These are phyloP conservation scores for Excoecaria cochinchinensis DNA, from an alignment of 345 rosid genomes.

Conservation along the genomic window DNA sequence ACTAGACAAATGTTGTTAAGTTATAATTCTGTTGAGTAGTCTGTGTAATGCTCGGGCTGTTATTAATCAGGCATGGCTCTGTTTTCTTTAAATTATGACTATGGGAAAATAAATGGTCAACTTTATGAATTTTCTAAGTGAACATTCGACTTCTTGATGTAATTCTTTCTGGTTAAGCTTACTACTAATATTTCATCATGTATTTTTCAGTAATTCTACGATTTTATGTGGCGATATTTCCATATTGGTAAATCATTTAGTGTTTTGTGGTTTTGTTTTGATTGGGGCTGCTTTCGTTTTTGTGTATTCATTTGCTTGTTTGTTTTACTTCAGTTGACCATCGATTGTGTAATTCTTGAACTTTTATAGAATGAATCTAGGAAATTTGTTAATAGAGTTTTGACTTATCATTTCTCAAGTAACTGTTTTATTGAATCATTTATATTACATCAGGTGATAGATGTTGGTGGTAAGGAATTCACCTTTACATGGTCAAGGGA, in stretches of 20 bases:
- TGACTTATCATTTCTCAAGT: conserved; percentile 10
- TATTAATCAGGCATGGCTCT: not conserved
- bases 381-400: not conserved
- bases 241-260: not conserved
- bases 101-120: not conserved
- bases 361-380: not conserved
- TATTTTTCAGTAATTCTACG: not conserved
- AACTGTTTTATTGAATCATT: conserved; percentile 1
- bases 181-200: not conserved
- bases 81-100: not conserved
- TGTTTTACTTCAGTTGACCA: not conserved
- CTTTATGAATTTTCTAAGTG: not conserved
- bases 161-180: not conserved
- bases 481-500: conserved; percentile 92
- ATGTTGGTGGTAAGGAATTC: conserved; percentile 92
- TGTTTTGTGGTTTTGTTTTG: not conserved
- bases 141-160: not conserved
- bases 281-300: not conserved
- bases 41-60: not conserved
- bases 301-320: not conserved
- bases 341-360: conserved; percentile 11
- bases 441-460: conserved; percentile 60
- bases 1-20: not conserved
- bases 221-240: not conserved
- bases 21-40: not conserved